phyloP scores from a whole-genome alignment of 257 asterid species.

The Ilex asprella region DNA sequence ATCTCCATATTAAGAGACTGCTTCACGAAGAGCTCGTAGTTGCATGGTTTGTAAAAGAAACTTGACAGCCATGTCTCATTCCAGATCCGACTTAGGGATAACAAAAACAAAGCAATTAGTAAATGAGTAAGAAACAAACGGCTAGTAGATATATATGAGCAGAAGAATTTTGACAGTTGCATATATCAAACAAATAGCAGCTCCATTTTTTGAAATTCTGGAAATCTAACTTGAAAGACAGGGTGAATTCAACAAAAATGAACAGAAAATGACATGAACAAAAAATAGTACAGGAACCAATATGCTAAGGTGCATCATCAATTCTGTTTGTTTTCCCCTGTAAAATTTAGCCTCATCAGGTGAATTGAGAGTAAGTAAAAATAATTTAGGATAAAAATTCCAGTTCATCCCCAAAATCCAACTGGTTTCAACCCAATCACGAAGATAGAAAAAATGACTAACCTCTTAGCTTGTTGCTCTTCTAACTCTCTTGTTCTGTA shows the following conservation, averaged over 20 bases:
- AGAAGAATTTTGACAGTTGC: too few relatives aligned
- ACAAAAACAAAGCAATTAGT: conserved; percentile 20
- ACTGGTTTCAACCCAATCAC: conserved; percentile 6
- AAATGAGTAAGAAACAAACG: conserved; percentile 9
- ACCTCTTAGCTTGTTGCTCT: conserved; percentile 95
- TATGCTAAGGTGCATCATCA: neutral
- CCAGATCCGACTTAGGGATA: conserved; percentile 80
- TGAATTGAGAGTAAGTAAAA: neutral
- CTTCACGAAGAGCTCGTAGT: conserved; percentile 94
- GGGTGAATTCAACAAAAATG: too few relatives aligned
- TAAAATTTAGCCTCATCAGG: neutral
- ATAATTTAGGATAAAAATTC: neutral
- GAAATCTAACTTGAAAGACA: too few relatives aligned
- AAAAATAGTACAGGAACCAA: too few relatives aligned
- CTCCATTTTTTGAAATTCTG: too few relatives aligned
- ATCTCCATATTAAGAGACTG: conserved; percentile 95
- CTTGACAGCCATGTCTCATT: conserved; percentile 93
- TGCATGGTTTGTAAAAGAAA: conserved; percentile 96
- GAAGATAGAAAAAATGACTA: conserved; percentile 14
- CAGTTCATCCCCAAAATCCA: conserved; percentile 5
- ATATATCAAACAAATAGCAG: neutral
- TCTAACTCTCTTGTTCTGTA: conserved; percentile 93
- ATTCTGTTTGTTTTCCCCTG: neutral
- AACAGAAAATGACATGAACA: too few relatives aligned
- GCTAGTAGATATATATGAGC: neutral